Evolutionary conservation across 495 filamentous ascomycete genomes (phyloP), one percentile per base, ranked within the genome.

Genomic region (Thozetella sp.): DNA sequence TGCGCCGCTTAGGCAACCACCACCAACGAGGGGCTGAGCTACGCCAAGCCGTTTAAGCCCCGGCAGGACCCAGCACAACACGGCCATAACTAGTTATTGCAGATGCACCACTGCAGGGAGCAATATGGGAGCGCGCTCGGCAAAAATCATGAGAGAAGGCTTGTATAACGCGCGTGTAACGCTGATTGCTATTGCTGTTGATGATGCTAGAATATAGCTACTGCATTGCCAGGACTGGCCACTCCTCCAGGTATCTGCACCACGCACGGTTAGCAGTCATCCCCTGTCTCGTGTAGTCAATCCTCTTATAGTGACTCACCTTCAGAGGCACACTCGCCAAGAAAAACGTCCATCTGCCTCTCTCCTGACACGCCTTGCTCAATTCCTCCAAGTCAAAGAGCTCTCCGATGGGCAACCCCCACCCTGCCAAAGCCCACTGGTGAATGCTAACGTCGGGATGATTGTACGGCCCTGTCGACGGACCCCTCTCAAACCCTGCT

Each of bases 371-470:
- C 57, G 73, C 70, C 63, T 66, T 54, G 25, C 65, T 64, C 60
- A 86, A 64, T 45, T 64, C 66, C 70, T 86, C 81, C 27, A 86
- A 59, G 70, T 87, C 80, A 69, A 84, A 86, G 57, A 85, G 63
- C 69, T 87, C 84, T 1, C 83, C 83, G 63, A 87, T 83, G 1
- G 83, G 83, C 58, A 79, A 59, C 2, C 84, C 84, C 82, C 81
- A 88, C 4, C 79, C 79, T 2, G 72, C 77, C 25, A 87, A 61
- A 25, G 82, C 64, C 76, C 76, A 83, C 63, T 86, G 73, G 67
- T 22, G 61, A 24, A 27, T 22, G 40, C 50, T 52, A 13, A 59
- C 23, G 22, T 53, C 46, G 24, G 46, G 25, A 24, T 59, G 20
- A 2, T 45, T 22, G 52, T 55, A 60, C 22, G 62, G 58, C 20